Evolutionary conservation across 1,284 basidiomycete genomes (phyloP).

Genomic region (Apiotrichum sp.): DNA sequence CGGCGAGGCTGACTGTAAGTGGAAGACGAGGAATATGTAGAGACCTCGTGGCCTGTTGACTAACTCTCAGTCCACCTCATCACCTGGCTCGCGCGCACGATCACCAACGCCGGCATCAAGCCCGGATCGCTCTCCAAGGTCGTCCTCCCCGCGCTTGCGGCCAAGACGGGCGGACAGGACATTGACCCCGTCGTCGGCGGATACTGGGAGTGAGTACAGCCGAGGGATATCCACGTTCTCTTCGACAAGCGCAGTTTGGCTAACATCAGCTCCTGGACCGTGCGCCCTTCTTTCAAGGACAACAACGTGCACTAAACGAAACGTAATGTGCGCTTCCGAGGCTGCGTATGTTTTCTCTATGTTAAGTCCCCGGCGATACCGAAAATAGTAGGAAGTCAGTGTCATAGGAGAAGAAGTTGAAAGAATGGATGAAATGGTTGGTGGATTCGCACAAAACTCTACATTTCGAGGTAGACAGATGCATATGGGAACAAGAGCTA

Average conservation of each 20-base stretch:
- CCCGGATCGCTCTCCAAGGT: slow-evolving; percentile 22
- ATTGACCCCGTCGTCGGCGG: slow-evolving; percentile 35
- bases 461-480: not conserved
- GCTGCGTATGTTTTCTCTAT: too few relatives aligned
- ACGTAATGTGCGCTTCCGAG: too few relatives aligned
- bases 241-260: not conserved
- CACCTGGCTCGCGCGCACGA: slow-evolving; percentile 42
- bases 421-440: too few relatives aligned
- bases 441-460: not conserved
- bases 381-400: too few relatives aligned
- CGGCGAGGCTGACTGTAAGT: slow-evolving; percentile 42
- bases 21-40: too few relatives aligned
- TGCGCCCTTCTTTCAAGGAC: slow-evolving; percentile 1
- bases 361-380: too few relatives aligned
- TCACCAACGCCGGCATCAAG: slow-evolving; percentile 35
- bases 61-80: slow-evolving; percentile 38
- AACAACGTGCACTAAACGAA: not conserved
- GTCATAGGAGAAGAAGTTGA: too few relatives aligned
- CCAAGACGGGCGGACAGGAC: slow-evolving; percentile 32
- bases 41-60: not conserved
- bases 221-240: too few relatives aligned
- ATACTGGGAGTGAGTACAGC: slow-evolving; percentile 42
- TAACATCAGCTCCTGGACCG: not conserved
- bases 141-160: slow-evolving; percentile 28
- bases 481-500: not conserved